A percentile compares a stretch with the other conserved stretches of the same genome.
phyloP scores from a whole-genome alignment of 192 early-diverging fungal species.

The Rhizophagus clarus region DNA sequence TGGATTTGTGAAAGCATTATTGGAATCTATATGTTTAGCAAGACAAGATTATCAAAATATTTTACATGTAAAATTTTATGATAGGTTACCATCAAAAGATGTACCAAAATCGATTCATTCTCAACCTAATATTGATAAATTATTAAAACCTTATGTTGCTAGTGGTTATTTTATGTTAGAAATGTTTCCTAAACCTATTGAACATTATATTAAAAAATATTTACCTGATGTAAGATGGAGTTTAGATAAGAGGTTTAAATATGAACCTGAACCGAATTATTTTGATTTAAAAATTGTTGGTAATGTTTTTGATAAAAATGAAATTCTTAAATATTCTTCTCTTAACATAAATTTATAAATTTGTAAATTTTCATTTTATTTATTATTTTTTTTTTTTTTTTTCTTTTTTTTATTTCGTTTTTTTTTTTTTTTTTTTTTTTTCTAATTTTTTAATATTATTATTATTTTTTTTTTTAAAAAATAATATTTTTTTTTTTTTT shows the following conservation, averaged over 20 bases:
- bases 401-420: no score
- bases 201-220: background rate
- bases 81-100: background rate
- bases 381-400: no score
- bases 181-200: background rate
- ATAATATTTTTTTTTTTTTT: no score
- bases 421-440: no score
- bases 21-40: background rate
- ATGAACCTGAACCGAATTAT: background rate
- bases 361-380: no score
- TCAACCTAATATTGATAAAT: background rate
- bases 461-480: no score
- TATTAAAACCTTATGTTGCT: background rate
- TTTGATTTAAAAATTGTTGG: background rate
- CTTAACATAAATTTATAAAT: background rate
- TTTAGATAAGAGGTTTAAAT: background rate
- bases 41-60: slow-evolving; percentile 12
- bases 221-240: background rate
- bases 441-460: no score
- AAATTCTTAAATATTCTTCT: background rate
- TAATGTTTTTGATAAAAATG: background rate
- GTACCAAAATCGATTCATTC: background rate
- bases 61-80: background rate
- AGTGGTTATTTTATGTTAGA: background rate
- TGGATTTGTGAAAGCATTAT: background rate